phyloP scores from a whole-genome alignment of 106 monocot species.

The Apostasia shenzhenica region DNA sequence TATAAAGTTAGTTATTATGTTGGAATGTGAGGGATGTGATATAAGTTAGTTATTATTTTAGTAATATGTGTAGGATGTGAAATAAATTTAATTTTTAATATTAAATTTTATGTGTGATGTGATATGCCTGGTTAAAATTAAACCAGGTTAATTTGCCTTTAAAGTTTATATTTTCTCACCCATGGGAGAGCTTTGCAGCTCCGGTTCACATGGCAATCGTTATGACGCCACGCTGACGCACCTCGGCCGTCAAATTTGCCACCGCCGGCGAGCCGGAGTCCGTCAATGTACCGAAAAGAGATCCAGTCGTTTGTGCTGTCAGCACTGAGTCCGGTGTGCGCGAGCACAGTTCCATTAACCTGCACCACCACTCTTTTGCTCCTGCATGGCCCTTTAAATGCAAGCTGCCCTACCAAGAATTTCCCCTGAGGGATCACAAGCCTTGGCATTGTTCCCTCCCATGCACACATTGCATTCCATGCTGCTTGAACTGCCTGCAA shows the following conservation, averaged over 20 bases:
- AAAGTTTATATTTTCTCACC: neutral
- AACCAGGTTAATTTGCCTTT: no score
- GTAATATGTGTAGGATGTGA: no score
- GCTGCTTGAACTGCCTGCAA: slow-evolving; percentile 6
- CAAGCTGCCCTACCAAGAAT: neutral
- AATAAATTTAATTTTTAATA: no score
- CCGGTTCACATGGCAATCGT: neutral
- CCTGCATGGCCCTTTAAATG: slow-evolving; percentile 10
- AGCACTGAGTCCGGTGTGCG: neutral
- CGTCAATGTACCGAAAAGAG: slow-evolving; percentile 2
- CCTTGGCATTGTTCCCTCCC: neutral
- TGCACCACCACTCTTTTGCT: neutral
- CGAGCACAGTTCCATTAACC: slow-evolving; percentile 6
- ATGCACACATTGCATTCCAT: neutral
- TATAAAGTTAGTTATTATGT: no score
- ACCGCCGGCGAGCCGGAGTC: neutral
- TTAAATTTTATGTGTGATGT: no score
- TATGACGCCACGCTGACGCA: neutral
- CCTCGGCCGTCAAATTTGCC: slow-evolving; percentile 14
- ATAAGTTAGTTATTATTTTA: no score
- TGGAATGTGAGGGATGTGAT: no score
- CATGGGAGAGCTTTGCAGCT: slow-evolving; percentile 2
- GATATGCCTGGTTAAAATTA: no score
- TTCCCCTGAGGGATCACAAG: slow-evolving; percentile 1
- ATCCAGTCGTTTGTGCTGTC: slow-evolving; percentile 2